Evolutionary conservation across 768 basidiomycete genomes (phyloP), one percentile per base, ranked within the genome.

Genomic region (Amanita muscaria): DNA sequence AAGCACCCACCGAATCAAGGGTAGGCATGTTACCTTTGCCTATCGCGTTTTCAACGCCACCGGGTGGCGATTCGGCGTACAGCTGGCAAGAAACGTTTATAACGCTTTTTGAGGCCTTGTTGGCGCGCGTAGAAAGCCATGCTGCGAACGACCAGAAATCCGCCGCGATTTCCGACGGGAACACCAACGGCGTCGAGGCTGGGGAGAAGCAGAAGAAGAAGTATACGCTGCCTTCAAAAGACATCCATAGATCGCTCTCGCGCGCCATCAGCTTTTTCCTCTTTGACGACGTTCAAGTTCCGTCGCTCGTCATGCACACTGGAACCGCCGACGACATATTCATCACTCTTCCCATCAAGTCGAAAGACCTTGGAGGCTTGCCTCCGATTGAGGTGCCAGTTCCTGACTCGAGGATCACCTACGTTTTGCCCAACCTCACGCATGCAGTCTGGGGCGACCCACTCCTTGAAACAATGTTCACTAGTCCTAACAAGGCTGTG

Each of bases 1-100:
- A 36, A 23, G 52, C 58, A 23, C 49, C 48, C n/a, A n/a, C n/a
- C 5, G 59, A 54, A 16, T 60, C 65, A n/a, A 43, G 18, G 31
- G 50, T 35, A 5, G 4, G n/a, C 9, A 18, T 21, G 3, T 16
- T 29, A 9, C 33, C 24, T 18, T 29, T 32, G n/a, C 24, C 33
- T 15, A 30, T 23, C 4, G 7, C 23, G 33, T 23, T 15, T 23
- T 30, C 34, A 29, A 9, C 21, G 8, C 44, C 44, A 18, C 37
- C 37, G 14, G 37, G 19, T 2, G 44, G 37, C 15, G 44, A 70
- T 4, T 60, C 67, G 12, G 69, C 68, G 1, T 84, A 80, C 56
- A 80, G 73, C 59, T 88, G 85, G 85, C 80, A 87, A 61, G 83
- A 83, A 53, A 76, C 79, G 1, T 87, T 87, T 59, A 77, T 77